Base-by-base conservation (phyloP, 768 basidiomycete genomes). In the Collybia nuda region DNA sequence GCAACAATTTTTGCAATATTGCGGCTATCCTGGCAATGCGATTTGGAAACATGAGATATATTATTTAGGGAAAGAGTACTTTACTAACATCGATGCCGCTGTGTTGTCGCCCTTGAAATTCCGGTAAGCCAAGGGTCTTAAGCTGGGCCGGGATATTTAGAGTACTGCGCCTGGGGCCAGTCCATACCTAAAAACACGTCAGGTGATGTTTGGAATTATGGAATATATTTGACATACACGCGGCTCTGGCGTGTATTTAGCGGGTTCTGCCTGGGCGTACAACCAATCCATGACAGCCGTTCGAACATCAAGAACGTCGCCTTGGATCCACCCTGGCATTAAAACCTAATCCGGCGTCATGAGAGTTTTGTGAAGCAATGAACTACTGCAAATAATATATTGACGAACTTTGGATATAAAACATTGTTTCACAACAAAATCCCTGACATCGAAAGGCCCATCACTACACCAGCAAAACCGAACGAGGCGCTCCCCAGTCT, bases 381-480 rank as follows among this genome's bases (percentile, higher is more conserved):
- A 21, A 26, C 44, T 44, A 32, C 17, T 12, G 23, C 14, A 44
- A 40, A 47, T 51, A 53, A 50, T 37, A 46, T 40, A 38, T 49
- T 51, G 51, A 71, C 74, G 56, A 48, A 86, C 87, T 66, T 84
- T 81, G 42, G 90, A 93, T 59, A 93, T 90, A 65, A 91, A 93
- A 62, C 86, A 92, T 65, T 93, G 91, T 66, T 93, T 94, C 43
- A 90, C 83, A 49, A 93, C 81, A 58, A 93, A 93, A 68, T 93
- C 88, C 54, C 88, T 78, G 43, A 93, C 66, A 65, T 92, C 90
- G 58, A 81, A 92, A 14, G 90, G 90, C 2, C 90, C 90, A 62
- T 93, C 91, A 47, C 80, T 86, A 66, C 87, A 90, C 88, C 88
- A 91, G 64, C 85, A 86, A 63, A 85, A 90, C 19, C 79, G 84